Conservation (phyloP, 768 basidiomycete species). For the Postia placenta region DNA sequence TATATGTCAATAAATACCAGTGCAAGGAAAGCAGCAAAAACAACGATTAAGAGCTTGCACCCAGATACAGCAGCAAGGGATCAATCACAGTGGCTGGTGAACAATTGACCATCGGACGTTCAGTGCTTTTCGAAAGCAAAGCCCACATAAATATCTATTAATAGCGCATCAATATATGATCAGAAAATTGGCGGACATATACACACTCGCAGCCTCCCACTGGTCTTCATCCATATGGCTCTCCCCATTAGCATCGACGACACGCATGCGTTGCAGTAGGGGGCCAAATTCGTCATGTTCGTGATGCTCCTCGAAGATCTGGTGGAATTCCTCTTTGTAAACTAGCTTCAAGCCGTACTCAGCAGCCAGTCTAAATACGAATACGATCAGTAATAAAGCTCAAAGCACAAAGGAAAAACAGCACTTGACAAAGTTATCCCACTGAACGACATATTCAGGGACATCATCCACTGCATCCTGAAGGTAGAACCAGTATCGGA, state of each 20-base stretch:
- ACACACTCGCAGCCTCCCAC: slow-evolving; percentile 98
- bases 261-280: slow-evolving; percentile 88
- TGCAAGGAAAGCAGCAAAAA: no score
- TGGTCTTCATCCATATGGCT: slow-evolving; percentile 93
- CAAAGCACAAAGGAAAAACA: slow-evolving; percentile 25
- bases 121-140: slow-evolving; percentile 80
- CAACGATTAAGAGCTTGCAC: no score
- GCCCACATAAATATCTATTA: slow-evolving; percentile 83
- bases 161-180: not conserved
- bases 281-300: slow-evolving; percentile 74
- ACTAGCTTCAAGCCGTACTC: slow-evolving; percentile 70
- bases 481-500: slow-evolving; percentile 92
- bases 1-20: no score
- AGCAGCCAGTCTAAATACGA: slow-evolving; percentile 58
- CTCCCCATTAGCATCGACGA: slow-evolving; percentile 79
- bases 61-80: no score
- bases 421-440: slow-evolving; percentile 87
- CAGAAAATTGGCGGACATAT: not conserved
- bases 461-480: slow-evolving; percentile 95
- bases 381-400: not conserved
- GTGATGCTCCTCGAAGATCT: slow-evolving; percentile 78
- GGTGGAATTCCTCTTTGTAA: slow-evolving; percentile 88
- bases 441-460: slow-evolving; percentile 94
- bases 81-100: no score
- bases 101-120: no score